These are phyloP conservation scores for Blastocladiella britannica DNA, from an alignment of 192 early-diverging fungal genomes.

Conservation along the genomic window DNA sequence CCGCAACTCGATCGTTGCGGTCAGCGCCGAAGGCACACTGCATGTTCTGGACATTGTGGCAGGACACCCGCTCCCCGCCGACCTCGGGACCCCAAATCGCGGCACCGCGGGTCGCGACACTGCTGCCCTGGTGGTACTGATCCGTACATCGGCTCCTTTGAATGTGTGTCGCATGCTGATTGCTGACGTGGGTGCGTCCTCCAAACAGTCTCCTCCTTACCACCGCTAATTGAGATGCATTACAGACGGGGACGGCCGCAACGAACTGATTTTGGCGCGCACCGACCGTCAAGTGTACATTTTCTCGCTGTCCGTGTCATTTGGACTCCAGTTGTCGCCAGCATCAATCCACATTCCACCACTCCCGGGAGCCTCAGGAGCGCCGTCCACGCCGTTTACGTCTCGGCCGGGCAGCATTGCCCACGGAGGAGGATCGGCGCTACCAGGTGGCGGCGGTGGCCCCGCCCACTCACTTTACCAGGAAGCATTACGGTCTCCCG, in stretches of 20 bases:
- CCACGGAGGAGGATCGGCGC: too few species aligned
- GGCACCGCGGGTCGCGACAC: background rate
- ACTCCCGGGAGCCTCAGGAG: background rate
- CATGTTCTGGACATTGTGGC: background rate
- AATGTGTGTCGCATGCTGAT: slow-evolving; percentile 5
- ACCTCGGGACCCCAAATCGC: too few species aligned
- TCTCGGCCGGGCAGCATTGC: background rate
- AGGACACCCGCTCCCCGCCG: background rate
- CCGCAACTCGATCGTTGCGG: background rate
- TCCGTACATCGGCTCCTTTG: slow-evolving; percentile 1
- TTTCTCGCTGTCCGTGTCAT: background rate
- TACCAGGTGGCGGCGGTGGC: too few species aligned
- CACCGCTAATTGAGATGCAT: background rate
- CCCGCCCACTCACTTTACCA: too few species aligned
- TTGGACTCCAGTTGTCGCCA: background rate
- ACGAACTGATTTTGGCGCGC: slow-evolving; percentile 3
- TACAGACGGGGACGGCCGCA: slow-evolving; percentile 3
- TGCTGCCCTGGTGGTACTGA: background rate
- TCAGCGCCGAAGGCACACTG: background rate
- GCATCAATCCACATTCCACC: background rate
- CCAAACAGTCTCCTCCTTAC: background rate
- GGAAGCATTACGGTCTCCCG: too few species aligned
- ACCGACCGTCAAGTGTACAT: slow-evolving; percentile 3
- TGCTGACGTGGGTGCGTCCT: slow-evolving; percentile 1
- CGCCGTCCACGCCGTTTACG: background rate